A percentile compares a stretch with the other conserved stretches of the same genome.
Conservation (phyloP, 345 rosid genomes). For the Syzygium oleosum region DNA sequence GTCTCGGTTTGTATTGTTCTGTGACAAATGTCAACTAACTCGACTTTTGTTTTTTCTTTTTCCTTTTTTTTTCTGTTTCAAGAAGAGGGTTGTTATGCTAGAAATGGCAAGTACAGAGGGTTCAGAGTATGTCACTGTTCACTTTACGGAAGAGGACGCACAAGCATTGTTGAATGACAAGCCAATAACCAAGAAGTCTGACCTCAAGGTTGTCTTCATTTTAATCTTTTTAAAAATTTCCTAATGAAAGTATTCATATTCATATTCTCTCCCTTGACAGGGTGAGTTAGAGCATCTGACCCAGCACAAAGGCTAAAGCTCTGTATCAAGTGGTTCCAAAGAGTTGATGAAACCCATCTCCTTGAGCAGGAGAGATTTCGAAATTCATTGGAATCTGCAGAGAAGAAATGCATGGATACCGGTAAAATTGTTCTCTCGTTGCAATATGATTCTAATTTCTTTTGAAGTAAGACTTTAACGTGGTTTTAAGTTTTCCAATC, state of each 20-base stretch:
- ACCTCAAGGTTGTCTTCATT: slow-evolving; percentile 46
- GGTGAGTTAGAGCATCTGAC: neutral
- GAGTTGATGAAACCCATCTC: slow-evolving; percentile 43
- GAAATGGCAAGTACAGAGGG: slow-evolving; percentile 33
- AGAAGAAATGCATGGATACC: slow-evolving; percentile 37
- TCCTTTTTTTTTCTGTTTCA: too few species aligned
- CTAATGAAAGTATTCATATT: neutral
- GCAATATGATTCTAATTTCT: neutral
- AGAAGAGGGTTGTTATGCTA: neutral
- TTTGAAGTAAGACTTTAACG: too few species aligned
- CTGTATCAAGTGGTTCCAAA: slow-evolving; percentile 67
- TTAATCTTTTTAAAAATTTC: neutral
- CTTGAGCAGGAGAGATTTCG: slow-evolving; percentile 47
- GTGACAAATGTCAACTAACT: too few species aligned
- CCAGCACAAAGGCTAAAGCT: slow-evolving; percentile 61
- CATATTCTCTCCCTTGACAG: slow-evolving; percentile 18
- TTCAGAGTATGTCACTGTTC: slow-evolving; percentile 26
- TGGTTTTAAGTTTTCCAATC: too few species aligned
- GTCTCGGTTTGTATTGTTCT: too few species aligned
- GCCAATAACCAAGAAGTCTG: slow-evolving; percentile 56
- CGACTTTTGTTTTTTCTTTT: too few species aligned
- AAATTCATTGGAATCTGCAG: slow-evolving; percentile 42
- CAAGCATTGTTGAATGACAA: slow-evolving; percentile 60
- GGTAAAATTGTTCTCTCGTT: slow-evolving; percentile 22
- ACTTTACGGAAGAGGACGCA: slow-evolving; percentile 66